These are phyloP conservation scores for Lachancea dasiensis DNA, from an alignment of 805 yeast genomes.

Conservation along the genomic window DNA sequence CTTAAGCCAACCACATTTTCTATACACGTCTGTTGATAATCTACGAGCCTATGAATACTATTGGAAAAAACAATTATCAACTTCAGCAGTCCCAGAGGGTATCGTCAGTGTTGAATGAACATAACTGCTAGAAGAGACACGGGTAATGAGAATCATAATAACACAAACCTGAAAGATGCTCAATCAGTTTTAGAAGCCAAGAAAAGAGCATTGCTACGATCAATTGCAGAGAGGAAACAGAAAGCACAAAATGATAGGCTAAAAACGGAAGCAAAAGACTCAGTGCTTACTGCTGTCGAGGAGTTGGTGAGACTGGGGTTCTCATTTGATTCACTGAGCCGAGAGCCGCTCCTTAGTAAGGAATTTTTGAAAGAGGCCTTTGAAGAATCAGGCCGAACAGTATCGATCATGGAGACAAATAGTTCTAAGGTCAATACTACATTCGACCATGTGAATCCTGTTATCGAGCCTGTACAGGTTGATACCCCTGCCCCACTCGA, in stretches of 20 bases:
- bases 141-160: not conserved
- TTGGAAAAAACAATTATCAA: too few relatives aligned
- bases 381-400: constrained; percentile 4
- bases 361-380: constrained; percentile 2
- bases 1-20: too few relatives aligned
- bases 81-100: too few relatives aligned
- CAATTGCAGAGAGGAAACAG: constrained; percentile 28
- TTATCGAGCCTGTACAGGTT: not conserved
- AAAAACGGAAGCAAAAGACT: not conserved
- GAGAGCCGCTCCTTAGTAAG: constrained; percentile 1
- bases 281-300: constrained; percentile 2
- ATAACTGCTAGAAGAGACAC: not conserved
- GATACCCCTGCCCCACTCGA: not conserved
- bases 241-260: not conserved
- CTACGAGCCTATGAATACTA: too few relatives aligned
- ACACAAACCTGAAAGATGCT: not conserved
- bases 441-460: too few relatives aligned
- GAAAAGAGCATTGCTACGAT: constrained; percentile 69
- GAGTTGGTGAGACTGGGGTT: constrained; percentile 7
- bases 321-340: not conserved
- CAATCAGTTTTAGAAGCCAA: constrained; percentile 1
- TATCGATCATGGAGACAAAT: not conserved
- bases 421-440: not conserved
- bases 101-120: too few relatives aligned
- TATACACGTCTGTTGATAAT: too few relatives aligned